Evolutionary conservation across 2,329 filamentous ascomycete genomes (phyloP).

Genomic region (Sporothrix euskadiensis): DNA sequence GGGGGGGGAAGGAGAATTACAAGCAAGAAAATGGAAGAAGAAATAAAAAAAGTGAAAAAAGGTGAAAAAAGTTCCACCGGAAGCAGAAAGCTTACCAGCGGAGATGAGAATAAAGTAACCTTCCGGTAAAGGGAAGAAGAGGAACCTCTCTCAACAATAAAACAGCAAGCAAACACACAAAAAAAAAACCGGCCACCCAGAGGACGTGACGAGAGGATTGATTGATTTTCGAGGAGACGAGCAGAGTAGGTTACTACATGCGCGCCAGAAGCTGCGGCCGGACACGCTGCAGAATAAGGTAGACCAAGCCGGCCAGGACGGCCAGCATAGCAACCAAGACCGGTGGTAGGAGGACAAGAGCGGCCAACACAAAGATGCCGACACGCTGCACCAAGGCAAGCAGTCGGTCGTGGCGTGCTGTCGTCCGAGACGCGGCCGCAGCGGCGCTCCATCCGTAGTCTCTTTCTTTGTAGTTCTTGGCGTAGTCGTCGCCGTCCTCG

Average conservation of each 20-base stretch:
- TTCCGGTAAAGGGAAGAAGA: conserved; percentile 13
- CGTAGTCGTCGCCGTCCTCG: conserved; percentile 36
- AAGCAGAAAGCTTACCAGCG: neutral
- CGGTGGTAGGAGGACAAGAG: conserved; percentile 51
- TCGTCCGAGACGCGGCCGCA: conserved; percentile 38
- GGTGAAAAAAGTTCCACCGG: neutral
- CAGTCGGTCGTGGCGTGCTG: conserved; percentile 42
- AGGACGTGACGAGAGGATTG: neutral
- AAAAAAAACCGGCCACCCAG: neutral
- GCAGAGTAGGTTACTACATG: neutral
- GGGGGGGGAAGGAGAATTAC: too few relatives aligned
- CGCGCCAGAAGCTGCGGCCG: conserved; percentile 8
- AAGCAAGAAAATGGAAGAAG: neutral
- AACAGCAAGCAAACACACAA: neutral
- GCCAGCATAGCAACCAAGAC: conserved; percentile 44
- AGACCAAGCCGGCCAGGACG: conserved; percentile 43
- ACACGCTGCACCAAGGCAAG: conserved; percentile 47
- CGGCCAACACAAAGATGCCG: conserved; percentile 47
- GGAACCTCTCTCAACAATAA: conserved; percentile 7
- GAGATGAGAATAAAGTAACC: neutral
- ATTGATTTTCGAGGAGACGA: neutral
- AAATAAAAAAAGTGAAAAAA: neutral
- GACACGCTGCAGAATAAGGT: conserved; percentile 41
- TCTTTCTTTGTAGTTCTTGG: conserved; percentile 36
- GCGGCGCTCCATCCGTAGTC: conserved; percentile 37